Evolutionary conservation across 805 yeast genomes (phyloP), one percentile per base, ranked within the genome.

Genomic region (Nakazawaea holstii): DNA sequence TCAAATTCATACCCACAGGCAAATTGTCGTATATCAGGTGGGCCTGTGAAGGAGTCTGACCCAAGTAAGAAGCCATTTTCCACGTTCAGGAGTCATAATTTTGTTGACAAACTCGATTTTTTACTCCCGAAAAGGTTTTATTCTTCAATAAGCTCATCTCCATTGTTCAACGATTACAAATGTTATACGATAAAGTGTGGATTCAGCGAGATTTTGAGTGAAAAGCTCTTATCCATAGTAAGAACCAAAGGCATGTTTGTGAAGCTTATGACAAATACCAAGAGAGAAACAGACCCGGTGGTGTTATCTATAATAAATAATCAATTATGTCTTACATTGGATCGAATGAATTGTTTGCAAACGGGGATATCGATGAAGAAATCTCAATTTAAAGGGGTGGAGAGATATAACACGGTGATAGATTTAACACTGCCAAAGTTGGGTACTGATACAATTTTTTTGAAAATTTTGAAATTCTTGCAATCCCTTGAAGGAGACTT

Each of bases 61-160:
- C 11, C 14, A n/a, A 28, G 13, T 6, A 14, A 31, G 41, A 35
- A 15, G 26, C 38, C 44, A 3, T 11, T 26, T 6, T 28, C 40
- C 4, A 31, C 43, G 6, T 26, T 65, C 2, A 39, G 35, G 9
- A 32, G 32, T 6, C 69, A 64, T 41, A 60, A 61, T 39, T 66
- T 62, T 47, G 53, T 59, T 7, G 58, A 58, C 39, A 46, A 51
- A 43, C n/a, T 64, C 7, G 61, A 57, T 15, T 9, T 63, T 1
- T 4, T 59, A 28, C 36, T 54, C 9, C 52, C 57, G 10, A 41
- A 45, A 33, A 35, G 17, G 7, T 30, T 38, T 9, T 27, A 42
- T 35, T 6, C 10, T 24, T 14, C 35, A 10, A 2, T 42, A 14
- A 42, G 17, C 30, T 30, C 27, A 26, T 33, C 39, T 7, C 28